Evolutionary conservation across 139 green algal species (phyloP).

Genomic region (Axilococcus clingmanii): DNA sequence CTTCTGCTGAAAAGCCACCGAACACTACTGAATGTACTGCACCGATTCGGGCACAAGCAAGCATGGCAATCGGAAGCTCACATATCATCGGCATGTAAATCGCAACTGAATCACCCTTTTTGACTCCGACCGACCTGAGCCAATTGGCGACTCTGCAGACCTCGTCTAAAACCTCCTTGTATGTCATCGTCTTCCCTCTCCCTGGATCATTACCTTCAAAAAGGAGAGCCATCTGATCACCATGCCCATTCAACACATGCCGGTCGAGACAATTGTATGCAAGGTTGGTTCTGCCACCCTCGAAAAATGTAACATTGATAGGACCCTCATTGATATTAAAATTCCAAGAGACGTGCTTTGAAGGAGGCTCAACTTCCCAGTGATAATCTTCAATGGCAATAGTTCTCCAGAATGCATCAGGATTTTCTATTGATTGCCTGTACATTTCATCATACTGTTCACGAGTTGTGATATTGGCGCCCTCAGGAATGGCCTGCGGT

Average conservation of each 20-base stretch:
- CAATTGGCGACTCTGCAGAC: slow-evolving; percentile 66
- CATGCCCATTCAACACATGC: slow-evolving; percentile 42
- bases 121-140: slow-evolving; percentile 62
- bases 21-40: slow-evolving; percentile 94
- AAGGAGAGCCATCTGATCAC: slow-evolving; percentile 35
- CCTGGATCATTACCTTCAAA: slow-evolving; percentile 62
- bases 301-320: slow-evolving; percentile 41
- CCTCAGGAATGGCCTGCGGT: no score
- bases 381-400: slow-evolving; percentile 18
- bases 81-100: slow-evolving; percentile 94
- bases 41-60: slow-evolving; percentile 84
- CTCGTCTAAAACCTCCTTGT: slow-evolving; percentile 37
- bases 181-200: slow-evolving; percentile 35
- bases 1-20: slow-evolving; percentile 83
- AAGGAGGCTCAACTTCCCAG: slow-evolving; percentile 12
- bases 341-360: slow-evolving; percentile 26
- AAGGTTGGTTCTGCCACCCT: slow-evolving; percentile 45
- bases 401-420: slow-evolving; percentile 19
- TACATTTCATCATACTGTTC: slow-evolving; percentile 22
- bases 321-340: slow-evolving; percentile 41
- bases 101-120: slow-evolving; percentile 72
- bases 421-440: slow-evolving; percentile 1
- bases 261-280: slow-evolving; percentile 61
- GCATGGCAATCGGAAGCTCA: slow-evolving; percentile 81
- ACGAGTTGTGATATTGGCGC: slow-evolving; percentile 9